Percentiles rank a stretch among this genome's conserved stretches.
phyloP scores from a whole-genome alignment of 2,329 filamentous ascomycete species.

The Rhinocladiella similis region DNA sequence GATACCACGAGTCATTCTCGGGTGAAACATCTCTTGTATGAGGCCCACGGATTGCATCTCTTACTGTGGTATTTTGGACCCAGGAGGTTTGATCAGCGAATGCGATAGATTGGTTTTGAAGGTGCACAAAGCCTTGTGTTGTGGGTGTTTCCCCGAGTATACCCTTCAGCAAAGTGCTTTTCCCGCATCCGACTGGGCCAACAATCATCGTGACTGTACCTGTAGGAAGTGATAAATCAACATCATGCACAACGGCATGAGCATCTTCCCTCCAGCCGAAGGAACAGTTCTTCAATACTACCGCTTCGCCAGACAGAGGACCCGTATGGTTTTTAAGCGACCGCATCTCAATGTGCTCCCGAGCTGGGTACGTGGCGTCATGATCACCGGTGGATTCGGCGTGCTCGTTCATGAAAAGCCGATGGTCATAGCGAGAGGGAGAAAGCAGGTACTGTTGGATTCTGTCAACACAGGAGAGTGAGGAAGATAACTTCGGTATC shows the following conservation, averaged over 20 bases:
- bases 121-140: constrained; percentile 21
- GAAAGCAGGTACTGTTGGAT: constrained; percentile 25
- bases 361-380: not conserved
- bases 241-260: constrained; percentile 34
- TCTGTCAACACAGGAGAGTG: constrained; percentile 24
- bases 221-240: constrained; percentile 23
- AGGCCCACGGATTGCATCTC: constrained; percentile 30
- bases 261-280: constrained; percentile 51
- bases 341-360: constrained; percentile 12
- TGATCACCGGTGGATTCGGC: constrained; percentile 1
- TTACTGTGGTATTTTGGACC: constrained; percentile 27
- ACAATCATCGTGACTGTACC: constrained; percentile 29
- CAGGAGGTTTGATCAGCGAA: constrained; percentile 29
- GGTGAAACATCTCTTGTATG: constrained; percentile 3
- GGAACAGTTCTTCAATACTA: constrained; percentile 41
- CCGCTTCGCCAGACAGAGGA: constrained; percentile 2
- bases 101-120: constrained; percentile 15
- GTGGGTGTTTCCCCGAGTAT: constrained; percentile 26
- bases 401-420: constrained; percentile 9
- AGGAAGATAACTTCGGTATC: constrained; percentile 16
- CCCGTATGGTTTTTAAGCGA: not conserved
- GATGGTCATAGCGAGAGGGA: constrained; percentile 14
- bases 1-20: constrained; percentile 31
- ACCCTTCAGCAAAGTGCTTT: constrained; percentile 27
- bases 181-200: constrained; percentile 32